Percentiles rank a stretch among this genome's conserved stretches.
phyloP scores from a whole-genome alignment of 345 rosid genomes.

The Citropsis articulata region DNA sequence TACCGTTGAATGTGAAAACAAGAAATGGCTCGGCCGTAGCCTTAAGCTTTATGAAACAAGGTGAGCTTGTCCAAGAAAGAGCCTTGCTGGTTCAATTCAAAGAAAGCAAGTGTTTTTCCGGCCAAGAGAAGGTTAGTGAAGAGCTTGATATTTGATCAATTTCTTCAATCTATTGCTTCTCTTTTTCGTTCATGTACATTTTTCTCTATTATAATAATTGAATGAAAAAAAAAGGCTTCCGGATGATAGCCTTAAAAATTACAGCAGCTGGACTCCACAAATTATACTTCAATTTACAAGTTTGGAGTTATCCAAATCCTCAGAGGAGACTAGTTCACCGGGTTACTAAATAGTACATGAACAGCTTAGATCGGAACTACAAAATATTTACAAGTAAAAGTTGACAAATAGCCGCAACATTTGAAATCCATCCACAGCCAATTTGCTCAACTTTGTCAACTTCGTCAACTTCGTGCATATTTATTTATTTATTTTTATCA shows the following conservation, averaged over 20 bases:
- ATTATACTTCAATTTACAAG: not conserved
- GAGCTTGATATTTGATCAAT: not conserved
- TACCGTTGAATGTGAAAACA: not conserved
- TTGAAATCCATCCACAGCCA: no score
- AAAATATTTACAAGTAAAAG: no score
- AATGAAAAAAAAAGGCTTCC: no score
- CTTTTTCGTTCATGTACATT: not conserved
- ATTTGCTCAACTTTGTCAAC: no score
- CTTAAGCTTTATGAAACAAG: not conserved
- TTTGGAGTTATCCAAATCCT: not conserved
- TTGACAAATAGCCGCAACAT: no score
- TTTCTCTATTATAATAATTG: no score
- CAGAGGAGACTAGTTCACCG: no score
- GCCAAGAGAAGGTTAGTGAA: conserved; percentile 15
- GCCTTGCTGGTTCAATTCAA: conserved; percentile 1
- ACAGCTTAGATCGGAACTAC: no score
- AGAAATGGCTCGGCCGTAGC: not conserved
- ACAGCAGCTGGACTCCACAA: no score
- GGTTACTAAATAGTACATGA: no score
- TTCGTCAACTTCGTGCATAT: no score
- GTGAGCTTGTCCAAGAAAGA: not conserved
- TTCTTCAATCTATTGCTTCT: conserved; percentile 1
- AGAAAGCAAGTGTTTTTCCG: conserved; percentile 15
- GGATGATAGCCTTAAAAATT: not conserved
- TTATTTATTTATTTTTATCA: no score